phyloP scores from a whole-genome alignment of 495 filamentous ascomycete genomes.

The Aspergillus hancockii region DNA sequence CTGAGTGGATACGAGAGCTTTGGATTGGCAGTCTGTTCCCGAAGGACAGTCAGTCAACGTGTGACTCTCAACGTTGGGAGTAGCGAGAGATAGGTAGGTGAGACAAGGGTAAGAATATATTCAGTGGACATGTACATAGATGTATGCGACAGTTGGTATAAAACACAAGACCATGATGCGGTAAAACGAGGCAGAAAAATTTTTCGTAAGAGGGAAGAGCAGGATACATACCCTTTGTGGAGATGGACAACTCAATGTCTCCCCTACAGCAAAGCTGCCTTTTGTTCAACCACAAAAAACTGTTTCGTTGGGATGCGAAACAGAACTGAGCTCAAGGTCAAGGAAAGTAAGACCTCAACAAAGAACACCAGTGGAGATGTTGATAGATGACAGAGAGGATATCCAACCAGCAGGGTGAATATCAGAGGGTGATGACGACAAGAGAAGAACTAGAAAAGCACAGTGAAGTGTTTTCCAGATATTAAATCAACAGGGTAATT shows the following conservation, averaged over 20 bases:
- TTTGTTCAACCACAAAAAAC: slow-evolving; percentile 16
- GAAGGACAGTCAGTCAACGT: slow-evolving; percentile 9
- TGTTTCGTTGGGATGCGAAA: slow-evolving; percentile 13
- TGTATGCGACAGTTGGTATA: background rate
- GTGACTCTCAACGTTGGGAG: background rate
- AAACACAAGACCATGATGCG: background rate
- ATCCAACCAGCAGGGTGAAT: slow-evolving; percentile 14
- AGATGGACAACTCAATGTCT: slow-evolving; percentile 99
- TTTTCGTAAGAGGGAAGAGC: background rate
- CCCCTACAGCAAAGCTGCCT: slow-evolving; percentile 60
- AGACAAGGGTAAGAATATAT: background rate
- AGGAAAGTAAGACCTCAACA: slow-evolving; percentile 12
- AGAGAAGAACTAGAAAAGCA: slow-evolving; percentile 41
- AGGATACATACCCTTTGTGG: slow-evolving; percentile 60
- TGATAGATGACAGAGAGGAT: slow-evolving; percentile 11
- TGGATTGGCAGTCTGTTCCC: slow-evolving; percentile 19
- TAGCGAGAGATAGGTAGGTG: slow-evolving; percentile 12
- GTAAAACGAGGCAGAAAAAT: slow-evolving; percentile 7
- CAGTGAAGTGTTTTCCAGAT: slow-evolving; percentile 47
- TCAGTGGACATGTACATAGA: slow-evolving; percentile 2
- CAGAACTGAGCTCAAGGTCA: slow-evolving; percentile 16
- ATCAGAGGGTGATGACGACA: slow-evolving; percentile 16
- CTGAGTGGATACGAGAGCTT: slow-evolving; percentile 17
- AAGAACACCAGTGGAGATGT: slow-evolving; percentile 8
- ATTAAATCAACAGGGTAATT: slow-evolving; percentile 13